These are phyloP conservation scores for Apophysomyces trapeziformis DNA, from an alignment of 371 early-diverging fungal species.

Conservation along the genomic window DNA sequence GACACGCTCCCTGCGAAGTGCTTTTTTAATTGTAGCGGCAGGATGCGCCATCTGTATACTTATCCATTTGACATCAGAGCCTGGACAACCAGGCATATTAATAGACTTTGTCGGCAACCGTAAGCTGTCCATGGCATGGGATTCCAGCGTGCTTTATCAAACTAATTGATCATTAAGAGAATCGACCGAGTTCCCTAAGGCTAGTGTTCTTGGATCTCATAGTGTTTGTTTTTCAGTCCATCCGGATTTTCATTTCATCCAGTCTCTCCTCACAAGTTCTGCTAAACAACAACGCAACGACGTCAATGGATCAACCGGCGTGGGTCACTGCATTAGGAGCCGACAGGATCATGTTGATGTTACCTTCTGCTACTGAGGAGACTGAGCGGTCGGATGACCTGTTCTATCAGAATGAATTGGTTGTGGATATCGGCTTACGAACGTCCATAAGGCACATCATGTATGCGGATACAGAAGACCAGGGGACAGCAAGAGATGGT, in stretches of 20 bases:
- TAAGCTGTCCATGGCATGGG: constrained; percentile 18
- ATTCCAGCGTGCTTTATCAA: not conserved
- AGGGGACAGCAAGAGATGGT: constrained; percentile 30
- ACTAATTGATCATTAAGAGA: constrained; percentile 20
- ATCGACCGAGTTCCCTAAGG: constrained; percentile 33
- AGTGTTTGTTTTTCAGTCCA: constrained; percentile 38
- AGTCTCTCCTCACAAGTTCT: constrained; percentile 41
- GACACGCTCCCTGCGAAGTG: constrained; percentile 37
- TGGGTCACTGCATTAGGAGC: constrained; percentile 35
- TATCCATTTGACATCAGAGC: constrained; percentile 39
- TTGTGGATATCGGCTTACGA: constrained; percentile 42
- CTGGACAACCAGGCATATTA: constrained; percentile 47
- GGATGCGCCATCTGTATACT: constrained; percentile 37
- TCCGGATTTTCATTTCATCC: constrained; percentile 45
- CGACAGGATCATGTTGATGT: constrained; percentile 37
- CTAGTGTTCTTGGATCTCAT: constrained; percentile 36
- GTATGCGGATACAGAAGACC: constrained; percentile 38
- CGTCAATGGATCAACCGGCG: constrained; percentile 29
- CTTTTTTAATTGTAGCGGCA: constrained; percentile 32
- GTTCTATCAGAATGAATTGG: constrained; percentile 42
- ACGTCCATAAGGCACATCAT: constrained; percentile 33
- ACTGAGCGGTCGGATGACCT: constrained; percentile 24
- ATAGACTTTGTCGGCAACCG: constrained; percentile 54
- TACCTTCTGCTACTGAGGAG: constrained; percentile 24
- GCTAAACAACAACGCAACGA: constrained; percentile 30